Base-by-base conservation (phyloP, 2,329 filamentous ascomycete species). In the Akanthomyces muscarius region DNA sequence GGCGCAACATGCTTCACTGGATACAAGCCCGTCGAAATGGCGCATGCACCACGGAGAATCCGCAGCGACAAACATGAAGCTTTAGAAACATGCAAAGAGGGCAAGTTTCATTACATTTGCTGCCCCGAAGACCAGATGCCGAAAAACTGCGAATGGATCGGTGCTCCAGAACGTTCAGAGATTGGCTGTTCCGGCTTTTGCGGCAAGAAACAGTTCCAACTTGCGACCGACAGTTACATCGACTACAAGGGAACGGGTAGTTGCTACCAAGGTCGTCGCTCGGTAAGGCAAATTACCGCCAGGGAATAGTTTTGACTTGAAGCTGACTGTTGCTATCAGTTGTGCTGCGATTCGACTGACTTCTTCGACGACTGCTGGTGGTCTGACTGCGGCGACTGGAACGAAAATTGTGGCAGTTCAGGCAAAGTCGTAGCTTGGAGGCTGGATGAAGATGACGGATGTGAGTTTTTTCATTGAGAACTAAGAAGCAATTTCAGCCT, bases 111-210 rank as follows among this genome's bases (percentile, higher is more conserved):
- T 11, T 64, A 71, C 57, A 69, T 73, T 36, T 73, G 71, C 65
- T 73, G 69, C 53, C 72, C 71, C 2, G 68, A 47, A n/a, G 65
- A 68, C 7, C 48, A 64, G 2, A 69, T 72, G 67, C 71, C 71
- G 0, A 63, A 69, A 51, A 67, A 70, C 56, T 73, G 71, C 63
- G 63, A 67, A 54, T 73, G 70, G 71, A 68, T 65, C 16, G 67
- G 67, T 16, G 64, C 63, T 11, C 70, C 68, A 2, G 63, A 59
- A 30, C 65, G 65, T 4, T 68, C 64, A 14, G 66, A 44, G 6
- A 66, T 68, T 45, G 68, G 68, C 52, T 70, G 69, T 51, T 59
- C 56, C 18, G 45, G 61, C 2, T 36, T 41, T 8, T 69, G 67
- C 54, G 67, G 67, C 33, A 33, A 42, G 4, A 54, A 54, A 30